These are phyloP conservation scores for Trichoderma asperelloides DNA, from an alignment of 495 filamentous ascomycete species.

Conservation along the genomic window DNA sequence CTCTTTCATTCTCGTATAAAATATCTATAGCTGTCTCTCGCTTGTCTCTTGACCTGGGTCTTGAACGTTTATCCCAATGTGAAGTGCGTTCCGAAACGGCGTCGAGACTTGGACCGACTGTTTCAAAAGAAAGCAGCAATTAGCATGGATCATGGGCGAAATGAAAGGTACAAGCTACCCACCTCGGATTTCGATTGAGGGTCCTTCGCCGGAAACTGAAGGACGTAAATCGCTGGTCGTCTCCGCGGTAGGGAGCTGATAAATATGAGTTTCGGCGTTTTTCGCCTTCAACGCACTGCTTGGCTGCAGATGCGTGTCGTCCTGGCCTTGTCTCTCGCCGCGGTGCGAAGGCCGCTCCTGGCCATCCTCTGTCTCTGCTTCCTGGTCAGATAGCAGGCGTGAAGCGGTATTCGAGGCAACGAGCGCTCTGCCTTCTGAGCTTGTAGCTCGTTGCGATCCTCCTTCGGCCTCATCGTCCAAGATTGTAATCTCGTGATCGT, in stretches of 20 bases:
- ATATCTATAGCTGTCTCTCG: conserved; percentile 66
- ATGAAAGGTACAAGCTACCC: background rate
- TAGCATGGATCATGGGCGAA: background rate
- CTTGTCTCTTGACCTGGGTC: background rate
- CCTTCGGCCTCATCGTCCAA: conserved; percentile 32
- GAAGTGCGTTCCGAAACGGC: background rate
- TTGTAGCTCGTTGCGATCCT: background rate
- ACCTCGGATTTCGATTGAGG: conserved; percentile 10
- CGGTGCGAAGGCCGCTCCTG: background rate
- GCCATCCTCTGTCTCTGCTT: background rate
- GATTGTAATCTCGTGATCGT: conserved; percentile 54
- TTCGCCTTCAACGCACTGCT: background rate
- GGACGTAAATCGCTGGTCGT: background rate
- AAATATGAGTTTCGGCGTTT: background rate
- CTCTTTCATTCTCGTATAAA: conserved; percentile 88
- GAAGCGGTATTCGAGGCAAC: background rate
- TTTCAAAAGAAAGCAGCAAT: background rate
- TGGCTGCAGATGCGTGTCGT: background rate
- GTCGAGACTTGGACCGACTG: background rate
- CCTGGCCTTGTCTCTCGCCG: background rate
- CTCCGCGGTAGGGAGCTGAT: background rate
- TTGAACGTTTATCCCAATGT: background rate
- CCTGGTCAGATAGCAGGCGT: background rate
- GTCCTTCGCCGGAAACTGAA: background rate
- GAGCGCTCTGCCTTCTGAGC: background rate